Base-by-base conservation (phyloP, 495 filamentous ascomycete species). In the Glonium stellatum region DNA sequence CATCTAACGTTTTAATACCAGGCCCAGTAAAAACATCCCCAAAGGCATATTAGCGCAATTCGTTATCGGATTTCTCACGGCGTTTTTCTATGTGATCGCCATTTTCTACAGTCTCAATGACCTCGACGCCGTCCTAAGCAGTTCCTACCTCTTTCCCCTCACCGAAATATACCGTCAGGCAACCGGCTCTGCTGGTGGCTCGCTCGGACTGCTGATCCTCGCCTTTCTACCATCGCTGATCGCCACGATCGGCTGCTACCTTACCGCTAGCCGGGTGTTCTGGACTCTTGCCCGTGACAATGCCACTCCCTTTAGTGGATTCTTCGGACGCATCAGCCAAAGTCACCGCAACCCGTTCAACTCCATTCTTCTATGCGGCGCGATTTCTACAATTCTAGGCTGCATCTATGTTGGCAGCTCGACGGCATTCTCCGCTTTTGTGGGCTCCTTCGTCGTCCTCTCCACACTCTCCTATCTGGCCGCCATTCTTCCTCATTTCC, bases 241-340 rank as follows among this genome's bases (percentile, higher is more conserved):
- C 48, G 82, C 81, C 60, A 74, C 77, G 13, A 72, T 87, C 48
- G 88, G 86, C 11, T 87, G 83, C 23, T 81, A 84, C 27, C 73
- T 91, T 55, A 91, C 87, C 18, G 84, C 83, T 54, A 84, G 87
- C 13, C 84, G 89, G n/a, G 84, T 83, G 4, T 83, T 87, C 67
- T 95, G 89, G 89, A 83, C 87, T 2, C 77, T 95, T 13, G 81
- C 87, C 39, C 84, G 89, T 35, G 89, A 95, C 69, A 79, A 83
- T 52, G 82, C 82, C 8, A 77, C 80, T 0, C 82, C 82, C 0
- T 78, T 81, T 57, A 70, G 75, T 4, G 42, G 58, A 9, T 69
- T 76, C 58, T 80, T 84, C 51, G 64, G 72, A 47, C 63, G 54
- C n/a, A 78, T 85, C 58, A 77, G 76, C 54, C 73, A 77, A 53